Conservation (phyloP, 2,329 filamentous ascomycete genomes). For the Fusarium sp. region DNA sequence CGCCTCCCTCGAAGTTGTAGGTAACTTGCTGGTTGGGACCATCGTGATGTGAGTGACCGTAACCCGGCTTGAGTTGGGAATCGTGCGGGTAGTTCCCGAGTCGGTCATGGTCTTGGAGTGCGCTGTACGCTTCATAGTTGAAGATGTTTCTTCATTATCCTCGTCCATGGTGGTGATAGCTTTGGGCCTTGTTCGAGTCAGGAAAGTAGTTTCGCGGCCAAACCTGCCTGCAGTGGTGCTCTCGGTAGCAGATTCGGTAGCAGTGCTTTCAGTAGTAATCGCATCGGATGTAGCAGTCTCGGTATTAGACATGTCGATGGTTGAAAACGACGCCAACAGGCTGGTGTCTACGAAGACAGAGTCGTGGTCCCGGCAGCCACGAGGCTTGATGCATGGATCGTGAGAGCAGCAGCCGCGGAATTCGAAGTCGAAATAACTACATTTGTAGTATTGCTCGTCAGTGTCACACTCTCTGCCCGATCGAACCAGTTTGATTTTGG, state of each 20-base stretch:
- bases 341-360: slow-evolving; percentile 1
- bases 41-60: slow-evolving; percentile 55
- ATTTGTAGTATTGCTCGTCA: slow-evolving; percentile 55
- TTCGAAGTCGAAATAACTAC: slow-evolving; percentile 53
- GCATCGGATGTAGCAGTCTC: slow-evolving; percentile 2
- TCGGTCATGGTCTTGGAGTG: slow-evolving; percentile 51
- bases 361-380: slow-evolving; percentile 20
- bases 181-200: slow-evolving; percentile 6
- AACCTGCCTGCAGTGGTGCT: background rate
- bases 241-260: background rate
- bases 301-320: slow-evolving; percentile 11
- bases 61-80: slow-evolving; percentile 53
- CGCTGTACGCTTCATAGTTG: slow-evolving; percentile 2
- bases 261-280: background rate
- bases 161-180: slow-evolving; percentile 9
- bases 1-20: slow-evolving; percentile 28
- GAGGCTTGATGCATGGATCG: slow-evolving; percentile 57
- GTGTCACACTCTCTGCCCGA: slow-evolving; percentile 46
- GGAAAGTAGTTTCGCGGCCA: background rate
- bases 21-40: slow-evolving; percentile 47
- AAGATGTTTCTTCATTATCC: slow-evolving; percentile 7
- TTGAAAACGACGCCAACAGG: background rate
- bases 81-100: slow-evolving; percentile 55
- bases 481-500: slow-evolving; percentile 18
- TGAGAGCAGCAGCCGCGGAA: slow-evolving; percentile 60